Base-by-base conservation (phyloP, 257 asterid species). In the Plantago ovata region DNA sequence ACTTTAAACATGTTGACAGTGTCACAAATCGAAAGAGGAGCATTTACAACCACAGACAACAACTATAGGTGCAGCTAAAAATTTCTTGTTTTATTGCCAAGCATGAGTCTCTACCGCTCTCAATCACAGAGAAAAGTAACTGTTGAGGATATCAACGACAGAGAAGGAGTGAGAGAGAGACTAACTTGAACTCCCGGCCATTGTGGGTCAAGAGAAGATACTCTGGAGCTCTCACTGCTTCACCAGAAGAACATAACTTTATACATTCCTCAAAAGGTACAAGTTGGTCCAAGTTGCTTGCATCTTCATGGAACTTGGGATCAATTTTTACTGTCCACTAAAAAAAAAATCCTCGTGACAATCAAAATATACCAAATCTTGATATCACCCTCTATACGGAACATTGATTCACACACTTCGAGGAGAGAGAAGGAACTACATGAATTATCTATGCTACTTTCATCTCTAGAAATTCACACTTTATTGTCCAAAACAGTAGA, bases 131-230 rank as follows among this genome's bases (percentile, higher is more conserved):
- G 45, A 6, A 53, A 33, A 22, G 21, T 16, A 18, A 53, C 56
- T 61, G 22, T 57, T 28, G 36, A 63, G 40, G 13, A 58, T 52
- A 62, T 53, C 40, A 41, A 19, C 57, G 24, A 36, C 19, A 72
- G 71, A 60, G 62, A 68, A 23, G 55, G 50, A n/a, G 69, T 63
- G 80, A 41, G 66, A 51, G 48, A 66, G 53, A 62, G 62, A 82
- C 83, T 74, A 69, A 92, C 98, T 83, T 92, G 97, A 92, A 92
- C 54, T 77, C 84, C 67, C 95, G 95, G 41, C 98, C 98, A 50
- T 88, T 92, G 61, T 89, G 81, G 63, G 95, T 88, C 74, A 92
- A 79, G 68, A 88, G 98, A 66, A 92, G 89, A 72, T 67, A 92
- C 77, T 82, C 97, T 28, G 98, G 98, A 73, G 94, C 91, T 81